A percentile compares a stretch with the other conserved stretches of the same genome.
Evolutionary conservation across 495 filamentous ascomycete genomes (phyloP).

Genomic region (Eremomyces bilateralis): DNA sequence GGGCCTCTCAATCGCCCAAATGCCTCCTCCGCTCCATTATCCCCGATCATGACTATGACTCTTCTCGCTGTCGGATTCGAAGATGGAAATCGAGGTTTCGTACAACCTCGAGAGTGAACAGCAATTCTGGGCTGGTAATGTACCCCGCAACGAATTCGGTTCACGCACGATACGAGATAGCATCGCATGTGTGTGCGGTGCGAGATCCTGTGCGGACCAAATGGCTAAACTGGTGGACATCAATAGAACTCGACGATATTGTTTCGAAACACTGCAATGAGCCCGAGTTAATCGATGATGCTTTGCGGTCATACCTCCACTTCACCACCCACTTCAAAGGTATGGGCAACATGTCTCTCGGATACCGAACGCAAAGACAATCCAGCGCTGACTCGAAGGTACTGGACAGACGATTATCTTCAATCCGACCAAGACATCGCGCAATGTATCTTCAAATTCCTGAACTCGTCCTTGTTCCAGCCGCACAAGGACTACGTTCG

Average conservation of each 20-base stretch:
- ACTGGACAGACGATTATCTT: constrained; percentile 46
- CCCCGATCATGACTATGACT: too few species aligned
- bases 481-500: constrained; percentile 70
- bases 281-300: constrained; percentile 67
- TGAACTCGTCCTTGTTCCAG: constrained; percentile 52
- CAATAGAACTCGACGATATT: constrained; percentile 59
- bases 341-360: constrained; percentile 11
- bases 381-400: not conserved
- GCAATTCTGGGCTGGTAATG: constrained; percentile 76
- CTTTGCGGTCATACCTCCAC: constrained; percentile 60
- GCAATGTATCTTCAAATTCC: constrained; percentile 60
- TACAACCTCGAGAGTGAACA: constrained; percentile 60
- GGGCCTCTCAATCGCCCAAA: too few species aligned
- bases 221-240: too few species aligned
- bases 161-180: not conserved
- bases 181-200: not conserved
- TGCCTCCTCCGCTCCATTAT: too few species aligned
- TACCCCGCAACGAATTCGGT: not conserved
- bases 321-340: constrained; percentile 59
- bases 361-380: not conserved
- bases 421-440: constrained; percentile 69
- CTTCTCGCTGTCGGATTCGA: too few species aligned
- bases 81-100: constrained; percentile 42
- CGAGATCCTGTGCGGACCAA: too few species aligned
- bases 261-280: constrained; percentile 48